These are phyloP conservation scores for Xylariaceae sp. DNA, from an alignment of 2,329 filamentous ascomycete species.

Conservation along the genomic window DNA sequence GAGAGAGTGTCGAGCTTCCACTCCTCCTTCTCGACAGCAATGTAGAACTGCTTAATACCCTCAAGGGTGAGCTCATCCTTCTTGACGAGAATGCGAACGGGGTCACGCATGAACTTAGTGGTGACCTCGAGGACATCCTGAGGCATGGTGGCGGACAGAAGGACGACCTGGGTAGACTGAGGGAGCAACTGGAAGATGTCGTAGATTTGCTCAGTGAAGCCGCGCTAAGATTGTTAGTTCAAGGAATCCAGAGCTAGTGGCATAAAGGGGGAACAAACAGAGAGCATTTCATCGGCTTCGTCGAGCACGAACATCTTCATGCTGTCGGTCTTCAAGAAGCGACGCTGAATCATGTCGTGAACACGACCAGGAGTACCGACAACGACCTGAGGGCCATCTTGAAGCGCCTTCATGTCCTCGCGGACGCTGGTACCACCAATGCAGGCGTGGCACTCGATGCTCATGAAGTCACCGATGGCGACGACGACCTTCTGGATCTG, in stretches of 20 bases:
- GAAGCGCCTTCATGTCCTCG: slow-evolving; percentile 97
- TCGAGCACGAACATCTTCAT: slow-evolving; percentile 99
- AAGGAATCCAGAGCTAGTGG: background rate
- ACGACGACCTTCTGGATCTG: slow-evolving; percentile 99
- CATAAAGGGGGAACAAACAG: slow-evolving; percentile 47
- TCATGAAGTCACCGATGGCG: slow-evolving; percentile 99
- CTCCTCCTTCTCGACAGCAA: slow-evolving; percentile 99
- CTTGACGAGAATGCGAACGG: slow-evolving; percentile 98
- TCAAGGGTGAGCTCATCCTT: slow-evolving; percentile 99
- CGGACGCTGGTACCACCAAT: slow-evolving; percentile 97
- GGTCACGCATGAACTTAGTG: slow-evolving; percentile 99
- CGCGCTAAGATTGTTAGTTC: slow-evolving; percentile 57
- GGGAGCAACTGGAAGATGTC: slow-evolving; percentile 99
- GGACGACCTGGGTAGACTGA: slow-evolving; percentile 96
- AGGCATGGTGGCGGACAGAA: slow-evolving; percentile 97
- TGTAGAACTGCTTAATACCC: slow-evolving; percentile 99
- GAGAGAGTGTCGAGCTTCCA: slow-evolving; percentile 99
- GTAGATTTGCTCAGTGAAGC: slow-evolving; percentile 99
- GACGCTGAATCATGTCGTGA: slow-evolving; percentile 98
- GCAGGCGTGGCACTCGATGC: slow-evolving; percentile 97
- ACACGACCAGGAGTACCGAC: slow-evolving; percentile 98
- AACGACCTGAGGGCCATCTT: slow-evolving; percentile 93
- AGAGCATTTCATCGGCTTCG: slow-evolving; percentile 99
- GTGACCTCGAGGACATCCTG: slow-evolving; percentile 99
- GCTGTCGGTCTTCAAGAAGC: slow-evolving; percentile 90